phyloP scores from a whole-genome alignment of 176 grass and related monocot genomes.

The Rhynchospora breviuscula region DNA sequence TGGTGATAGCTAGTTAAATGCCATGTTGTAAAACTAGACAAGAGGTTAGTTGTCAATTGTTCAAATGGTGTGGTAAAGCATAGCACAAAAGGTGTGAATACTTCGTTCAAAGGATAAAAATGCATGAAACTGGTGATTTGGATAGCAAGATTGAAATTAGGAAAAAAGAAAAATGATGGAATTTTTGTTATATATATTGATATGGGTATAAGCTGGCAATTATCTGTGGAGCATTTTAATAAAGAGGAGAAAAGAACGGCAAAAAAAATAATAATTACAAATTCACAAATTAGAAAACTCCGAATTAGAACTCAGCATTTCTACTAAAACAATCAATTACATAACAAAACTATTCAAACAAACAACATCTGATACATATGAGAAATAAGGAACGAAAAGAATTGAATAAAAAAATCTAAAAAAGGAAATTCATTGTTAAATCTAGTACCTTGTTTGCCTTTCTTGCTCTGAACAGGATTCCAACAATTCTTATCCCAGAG shows the following conservation, averaged over 20 bases:
- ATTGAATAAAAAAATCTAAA: background rate
- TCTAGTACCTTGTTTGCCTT: slow-evolving; percentile 81
- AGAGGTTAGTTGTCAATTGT: background rate
- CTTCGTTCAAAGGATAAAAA: background rate
- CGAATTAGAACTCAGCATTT: background rate
- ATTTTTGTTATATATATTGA: background rate
- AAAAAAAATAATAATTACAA: background rate
- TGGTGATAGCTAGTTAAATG: background rate
- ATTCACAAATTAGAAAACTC: background rate
- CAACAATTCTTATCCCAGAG: slow-evolving; percentile 93
- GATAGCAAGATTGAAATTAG: background rate
- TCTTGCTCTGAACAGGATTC: slow-evolving; percentile 71
- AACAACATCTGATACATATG: background rate
- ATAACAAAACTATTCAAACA: background rate
- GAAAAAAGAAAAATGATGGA: background rate
- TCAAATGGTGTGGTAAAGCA: background rate
- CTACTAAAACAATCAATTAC: background rate
- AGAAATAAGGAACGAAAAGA: background rate
- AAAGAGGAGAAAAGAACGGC: background rate
- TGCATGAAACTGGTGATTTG: background rate
- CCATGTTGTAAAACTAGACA: background rate
- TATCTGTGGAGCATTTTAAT: background rate
- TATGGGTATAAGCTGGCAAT: background rate
- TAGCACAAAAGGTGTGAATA: background rate
- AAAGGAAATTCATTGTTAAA: background rate